Conservation (phyloP, 768 basidiomycete species). For the Strobilomyces echinocephalus region DNA sequence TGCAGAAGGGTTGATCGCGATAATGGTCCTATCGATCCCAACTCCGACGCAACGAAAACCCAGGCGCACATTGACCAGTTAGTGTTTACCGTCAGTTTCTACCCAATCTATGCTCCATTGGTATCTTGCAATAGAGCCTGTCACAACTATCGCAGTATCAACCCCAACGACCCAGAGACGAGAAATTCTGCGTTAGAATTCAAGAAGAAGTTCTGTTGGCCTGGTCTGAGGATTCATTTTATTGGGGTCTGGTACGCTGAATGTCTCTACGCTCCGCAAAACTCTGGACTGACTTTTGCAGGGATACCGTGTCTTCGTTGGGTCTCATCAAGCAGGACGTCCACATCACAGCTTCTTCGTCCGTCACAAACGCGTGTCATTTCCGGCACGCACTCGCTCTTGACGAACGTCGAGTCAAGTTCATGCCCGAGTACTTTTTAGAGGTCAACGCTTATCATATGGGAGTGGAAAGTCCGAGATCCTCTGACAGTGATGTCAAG, state of each 20-base stretch:
- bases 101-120: not conserved
- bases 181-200: conserved; percentile 1
- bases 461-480: not conserved
- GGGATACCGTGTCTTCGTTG: conserved; percentile 15
- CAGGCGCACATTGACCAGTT: not conserved
- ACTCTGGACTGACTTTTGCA: not conserved
- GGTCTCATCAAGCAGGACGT: conserved; percentile 4
- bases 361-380: conserved; percentile 8
- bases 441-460: conserved; percentile 4
- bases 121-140: not conserved
- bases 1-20: too few species aligned
- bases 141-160: conserved; percentile 15
- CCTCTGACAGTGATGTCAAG: conserved; percentile 1
- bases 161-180: conserved; percentile 17
- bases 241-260: conserved; percentile 31
- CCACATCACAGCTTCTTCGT: conserved; percentile 1
- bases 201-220: conserved; percentile 5
- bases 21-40: too few species aligned
- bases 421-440: conserved; percentile 11
- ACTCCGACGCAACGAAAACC: not conserved
- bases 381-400: conserved; percentile 15
- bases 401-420: conserved; percentile 13
- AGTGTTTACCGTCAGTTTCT: not conserved
- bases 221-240: conserved; percentile 29
- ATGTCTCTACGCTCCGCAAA: not conserved